phyloP scores from a whole-genome alignment of 2,329 filamentous ascomycete genomes.

The Mycosphaerella sp. region DNA sequence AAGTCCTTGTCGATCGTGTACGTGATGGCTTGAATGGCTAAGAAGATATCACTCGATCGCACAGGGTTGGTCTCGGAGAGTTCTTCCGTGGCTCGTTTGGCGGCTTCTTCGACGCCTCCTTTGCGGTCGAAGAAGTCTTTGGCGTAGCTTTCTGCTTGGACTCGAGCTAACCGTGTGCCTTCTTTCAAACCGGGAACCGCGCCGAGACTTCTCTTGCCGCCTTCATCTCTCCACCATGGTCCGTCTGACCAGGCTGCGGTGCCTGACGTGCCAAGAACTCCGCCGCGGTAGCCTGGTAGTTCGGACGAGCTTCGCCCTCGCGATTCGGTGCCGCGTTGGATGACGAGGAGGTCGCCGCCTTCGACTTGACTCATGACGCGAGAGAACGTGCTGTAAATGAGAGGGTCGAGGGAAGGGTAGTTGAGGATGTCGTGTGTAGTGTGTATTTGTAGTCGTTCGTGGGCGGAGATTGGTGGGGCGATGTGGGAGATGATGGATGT shows the following conservation, averaged over 20 bases:
- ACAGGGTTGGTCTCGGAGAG: constrained; percentile 82
- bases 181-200: constrained; percentile 73
- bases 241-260: constrained; percentile 79
- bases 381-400: constrained; percentile 86
- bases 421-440: constrained; percentile 92
- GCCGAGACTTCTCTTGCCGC: constrained; percentile 64
- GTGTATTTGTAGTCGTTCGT: constrained; percentile 95
- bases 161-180: constrained; percentile 84
- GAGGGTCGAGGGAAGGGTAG: constrained; percentile 88
- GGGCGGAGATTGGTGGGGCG: constrained; percentile 90
- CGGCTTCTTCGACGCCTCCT: constrained; percentile 75
- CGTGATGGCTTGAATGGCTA: constrained; percentile 83
- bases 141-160: constrained; percentile 81
- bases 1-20: constrained; percentile 58
- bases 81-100: constrained; percentile 69
- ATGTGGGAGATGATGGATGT: constrained; percentile 91
- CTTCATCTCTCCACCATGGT: constrained; percentile 79
- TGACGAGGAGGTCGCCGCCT: constrained; percentile 86
- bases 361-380: constrained; percentile 99
- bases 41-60: constrained; percentile 87
- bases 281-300: constrained; percentile 48
- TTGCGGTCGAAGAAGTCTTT: constrained; percentile 72
- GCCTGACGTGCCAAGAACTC: constrained; percentile 31
- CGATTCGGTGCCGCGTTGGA: constrained; percentile 87
- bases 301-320: constrained; percentile 56